Conservation (phyloP, 2,329 filamentous ascomycete genomes). For the Torrubiella hemipterigena region DNA sequence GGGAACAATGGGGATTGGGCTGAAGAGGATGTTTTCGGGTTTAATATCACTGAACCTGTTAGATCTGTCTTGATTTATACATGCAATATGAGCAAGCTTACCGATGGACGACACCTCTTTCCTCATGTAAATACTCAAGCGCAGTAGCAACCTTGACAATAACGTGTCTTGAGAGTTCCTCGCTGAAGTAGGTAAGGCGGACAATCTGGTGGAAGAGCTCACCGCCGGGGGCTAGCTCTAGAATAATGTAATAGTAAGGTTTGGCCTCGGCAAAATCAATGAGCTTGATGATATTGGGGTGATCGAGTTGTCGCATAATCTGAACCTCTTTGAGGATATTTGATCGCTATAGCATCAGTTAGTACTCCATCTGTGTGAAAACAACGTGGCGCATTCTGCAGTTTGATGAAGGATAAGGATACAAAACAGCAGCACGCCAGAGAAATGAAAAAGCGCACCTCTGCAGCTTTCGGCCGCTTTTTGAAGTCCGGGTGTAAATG, state of each 20-base stretch:
- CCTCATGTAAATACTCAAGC: slow-evolving; percentile 86
- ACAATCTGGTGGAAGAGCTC: slow-evolving; percentile 99
- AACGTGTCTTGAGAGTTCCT: slow-evolving; percentile 86
- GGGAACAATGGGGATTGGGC: slow-evolving; percentile 70
- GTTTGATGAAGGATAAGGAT: slow-evolving; percentile 13
- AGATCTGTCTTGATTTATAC: slow-evolving; percentile 1
- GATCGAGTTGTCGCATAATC: slow-evolving; percentile 94
- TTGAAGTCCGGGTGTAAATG: slow-evolving; percentile 95
- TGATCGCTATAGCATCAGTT: slow-evolving; percentile 54
- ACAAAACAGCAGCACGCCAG: slow-evolving; percentile 19
- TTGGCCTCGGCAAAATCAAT: slow-evolving; percentile 87
- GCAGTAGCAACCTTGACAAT: slow-evolving; percentile 93
- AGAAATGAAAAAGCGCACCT: slow-evolving; percentile 61
- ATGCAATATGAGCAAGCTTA: slow-evolving; percentile 31
- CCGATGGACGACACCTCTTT: slow-evolving; percentile 93
- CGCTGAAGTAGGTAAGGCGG: slow-evolving; percentile 94
- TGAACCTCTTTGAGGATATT: slow-evolving; percentile 98
- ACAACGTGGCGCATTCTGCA: too few species aligned
- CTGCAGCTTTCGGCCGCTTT: slow-evolving; percentile 87
- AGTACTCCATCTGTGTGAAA: too few species aligned
- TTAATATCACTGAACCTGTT: slow-evolving; percentile 70
- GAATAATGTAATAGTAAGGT: slow-evolving; percentile 95
- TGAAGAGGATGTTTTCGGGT: slow-evolving; percentile 92
- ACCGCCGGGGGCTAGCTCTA: slow-evolving; percentile 88
- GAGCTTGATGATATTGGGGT: slow-evolving; percentile 90